Conservation (phyloP, 2,329 filamentous ascomycete species). For the Fusarium veterinarium region DNA sequence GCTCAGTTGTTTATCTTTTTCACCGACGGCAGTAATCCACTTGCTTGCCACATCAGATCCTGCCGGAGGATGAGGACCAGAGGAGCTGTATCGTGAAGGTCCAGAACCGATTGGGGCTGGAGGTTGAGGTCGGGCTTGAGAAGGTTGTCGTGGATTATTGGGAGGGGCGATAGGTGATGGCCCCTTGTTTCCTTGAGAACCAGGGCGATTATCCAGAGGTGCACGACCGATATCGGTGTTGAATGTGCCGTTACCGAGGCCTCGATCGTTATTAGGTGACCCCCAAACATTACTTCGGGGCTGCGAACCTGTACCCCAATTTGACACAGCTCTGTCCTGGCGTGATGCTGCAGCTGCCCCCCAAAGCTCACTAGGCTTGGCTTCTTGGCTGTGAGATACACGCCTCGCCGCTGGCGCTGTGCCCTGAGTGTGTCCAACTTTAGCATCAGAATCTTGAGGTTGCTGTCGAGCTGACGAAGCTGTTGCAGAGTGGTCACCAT, state of each 20-base stretch:
- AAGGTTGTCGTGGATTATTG: slow-evolving; percentile 37
- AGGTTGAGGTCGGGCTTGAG: slow-evolving; percentile 46
- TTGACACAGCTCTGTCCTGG: slow-evolving; percentile 59
- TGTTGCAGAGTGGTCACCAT: slow-evolving; percentile 22
- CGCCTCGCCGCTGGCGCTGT: slow-evolving; percentile 42
- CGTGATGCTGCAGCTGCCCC: slow-evolving; percentile 52
- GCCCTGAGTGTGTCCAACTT: slow-evolving; percentile 23
- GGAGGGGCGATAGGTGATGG: slow-evolving; percentile 61
- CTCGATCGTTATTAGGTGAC: slow-evolving; percentile 75
- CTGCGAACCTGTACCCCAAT: slow-evolving; percentile 61
- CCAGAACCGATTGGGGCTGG: slow-evolving; percentile 50
- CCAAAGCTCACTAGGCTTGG: slow-evolving; percentile 53
- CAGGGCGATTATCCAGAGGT: slow-evolving; percentile 50
- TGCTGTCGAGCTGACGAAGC: slow-evolving; percentile 17
- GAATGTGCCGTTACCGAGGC: slow-evolving; percentile 83
- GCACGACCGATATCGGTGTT: slow-evolving; percentile 68
- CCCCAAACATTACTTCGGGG: slow-evolving; percentile 80
- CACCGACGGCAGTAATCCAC: slow-evolving; percentile 57
- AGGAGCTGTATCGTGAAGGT: slow-evolving; percentile 44
- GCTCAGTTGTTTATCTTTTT: slow-evolving; percentile 59
- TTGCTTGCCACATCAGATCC: slow-evolving; percentile 52
- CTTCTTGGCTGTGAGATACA: slow-evolving; percentile 49
- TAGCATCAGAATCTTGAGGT: slow-evolving; percentile 17
- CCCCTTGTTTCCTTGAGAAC: slow-evolving; percentile 49
- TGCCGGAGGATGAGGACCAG: slow-evolving; percentile 46